Evolutionary conservation across 2,329 filamentous ascomycete species (phyloP), one percentile per base, ranked within the genome.

Genomic region (Hypoxylon sp.): DNA sequence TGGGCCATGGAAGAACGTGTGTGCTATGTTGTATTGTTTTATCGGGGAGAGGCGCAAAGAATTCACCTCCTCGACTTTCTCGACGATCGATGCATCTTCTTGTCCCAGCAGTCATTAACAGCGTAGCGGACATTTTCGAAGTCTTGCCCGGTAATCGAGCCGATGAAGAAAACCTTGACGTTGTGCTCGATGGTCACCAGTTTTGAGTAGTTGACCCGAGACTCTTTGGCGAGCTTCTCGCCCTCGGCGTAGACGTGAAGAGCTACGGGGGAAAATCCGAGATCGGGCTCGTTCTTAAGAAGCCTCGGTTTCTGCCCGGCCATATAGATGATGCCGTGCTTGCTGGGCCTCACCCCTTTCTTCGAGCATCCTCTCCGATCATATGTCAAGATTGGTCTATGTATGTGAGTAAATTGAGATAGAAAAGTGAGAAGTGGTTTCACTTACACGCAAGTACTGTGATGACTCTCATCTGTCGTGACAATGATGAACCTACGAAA

Each of bases 191-290:
- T 75, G 2, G 81, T 83, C 23, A 79, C 75, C 4, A 82, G 72
- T 60, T 85, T 85, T 4, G 81, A 79, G 68, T 85, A 86, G 70
- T 86, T 85, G 62, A 85, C 77, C 4, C 83, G 79, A 10, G 83
- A 86, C 58, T 81, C 78, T 24, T 63, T 74, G 9, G 74, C 74
- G 5, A 86, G 74, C 50, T 71, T 77, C 57, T 85, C 81, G 26
- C 73, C 75, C 11, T 73, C 69, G 3, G 74, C 71, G 17, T 69
- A 73, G 17, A 84, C 76, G 0, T 75, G 69, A 37, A 83, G 74
- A 23, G 71, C 72, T 29, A 85, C 75, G 0, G 83, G 77, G 0
- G 64, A 27, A 46, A 81, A 83, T 0, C 83, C 83, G 7, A 84
- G 75, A 0, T 65, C 47, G 1, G 80, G 79, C 65, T 86, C 83